A percentile compares a stretch with the other conserved stretches of the same genome.
phyloP scores from a whole-genome alignment of 352 stramenopile species.

The Blastocystis sp. region DNA sequence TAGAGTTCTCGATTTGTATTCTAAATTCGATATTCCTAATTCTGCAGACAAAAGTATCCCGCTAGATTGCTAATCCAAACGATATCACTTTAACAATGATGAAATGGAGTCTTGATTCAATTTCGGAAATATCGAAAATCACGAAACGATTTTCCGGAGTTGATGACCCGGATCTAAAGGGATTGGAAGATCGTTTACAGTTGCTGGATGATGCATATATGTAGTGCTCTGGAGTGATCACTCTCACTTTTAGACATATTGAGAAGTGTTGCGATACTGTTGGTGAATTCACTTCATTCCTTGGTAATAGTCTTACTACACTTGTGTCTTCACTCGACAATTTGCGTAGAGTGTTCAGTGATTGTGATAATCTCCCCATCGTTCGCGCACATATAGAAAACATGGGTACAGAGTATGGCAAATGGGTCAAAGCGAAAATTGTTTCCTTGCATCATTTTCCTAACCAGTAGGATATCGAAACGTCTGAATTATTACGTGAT shows the following conservation, averaged over 20 bases:
- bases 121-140: not conserved
- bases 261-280: conserved; percentile 13
- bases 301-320: not conserved
- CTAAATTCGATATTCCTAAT: not conserved
- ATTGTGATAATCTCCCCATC: not conserved
- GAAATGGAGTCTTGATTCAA: conserved; percentile 36
- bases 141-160: conserved; percentile 9
- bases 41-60: too few relatives aligned
- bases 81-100: not conserved
- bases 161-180: not conserved
- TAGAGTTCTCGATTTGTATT: not conserved
- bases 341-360: not conserved
- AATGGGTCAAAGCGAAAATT: conserved; percentile 36
- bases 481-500: not conserved
- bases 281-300: not conserved
- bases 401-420: not conserved
- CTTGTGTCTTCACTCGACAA: not conserved
- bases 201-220: conserved; percentile 11
- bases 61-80: not conserved
- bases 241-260: not conserved
- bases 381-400: conserved; percentile 5
- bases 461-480: conserved; percentile 43
- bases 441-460: not conserved
- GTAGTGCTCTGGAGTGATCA: not conserved
- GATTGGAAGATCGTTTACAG: not conserved